These are phyloP conservation scores for Aspergillus brasiliensis DNA, from an alignment of 2,329 filamentous ascomycete genomes.

Conservation along the genomic window DNA sequence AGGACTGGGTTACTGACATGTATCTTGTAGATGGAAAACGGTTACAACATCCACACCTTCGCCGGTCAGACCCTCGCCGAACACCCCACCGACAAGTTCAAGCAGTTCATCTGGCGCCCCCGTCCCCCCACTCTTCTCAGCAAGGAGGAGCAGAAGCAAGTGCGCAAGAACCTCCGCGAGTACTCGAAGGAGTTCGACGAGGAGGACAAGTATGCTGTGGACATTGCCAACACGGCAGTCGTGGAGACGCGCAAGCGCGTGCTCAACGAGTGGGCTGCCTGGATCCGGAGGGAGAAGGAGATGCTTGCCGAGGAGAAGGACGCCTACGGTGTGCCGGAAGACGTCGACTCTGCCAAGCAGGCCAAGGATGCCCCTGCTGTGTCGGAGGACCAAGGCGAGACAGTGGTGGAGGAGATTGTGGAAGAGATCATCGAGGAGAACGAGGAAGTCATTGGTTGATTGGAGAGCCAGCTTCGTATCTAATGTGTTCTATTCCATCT, in stretches of 20 bases:
- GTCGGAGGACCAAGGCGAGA: slow-evolving; percentile 67
- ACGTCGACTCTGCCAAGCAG: slow-evolving; percentile 62
- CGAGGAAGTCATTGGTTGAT: slow-evolving; percentile 70
- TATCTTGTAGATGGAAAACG: slow-evolving; percentile 84
- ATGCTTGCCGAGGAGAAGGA: slow-evolving; percentile 73
- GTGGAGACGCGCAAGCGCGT: slow-evolving; percentile 81
- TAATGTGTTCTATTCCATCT: slow-evolving; percentile 33
- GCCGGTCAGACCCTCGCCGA: slow-evolving; percentile 85
- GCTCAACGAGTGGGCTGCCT: slow-evolving; percentile 86
- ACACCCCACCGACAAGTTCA: slow-evolving; percentile 93
- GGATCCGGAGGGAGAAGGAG: slow-evolving; percentile 72
- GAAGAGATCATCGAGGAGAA: slow-evolving; percentile 80
- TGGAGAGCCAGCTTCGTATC: slow-evolving; percentile 30
- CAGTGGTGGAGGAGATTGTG: slow-evolving; percentile 84
- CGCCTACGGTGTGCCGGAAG: slow-evolving; percentile 65
- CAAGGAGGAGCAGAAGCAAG: slow-evolving; percentile 96
- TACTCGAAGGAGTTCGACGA: slow-evolving; percentile 95
- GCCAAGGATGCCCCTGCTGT: slow-evolving; percentile 53
- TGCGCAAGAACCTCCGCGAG: slow-evolving; percentile 97
- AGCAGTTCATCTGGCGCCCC: slow-evolving; percentile 94
- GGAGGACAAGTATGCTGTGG: slow-evolving; percentile 89
- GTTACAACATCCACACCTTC: slow-evolving; percentile 98
- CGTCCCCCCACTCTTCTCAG: slow-evolving; percentile 85
- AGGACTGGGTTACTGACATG: slow-evolving; percentile 3
- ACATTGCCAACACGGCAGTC: slow-evolving; percentile 89